phyloP scores from a whole-genome alignment of 176 grass and related monocot genomes.

The Lolium multiflorum region DNA sequence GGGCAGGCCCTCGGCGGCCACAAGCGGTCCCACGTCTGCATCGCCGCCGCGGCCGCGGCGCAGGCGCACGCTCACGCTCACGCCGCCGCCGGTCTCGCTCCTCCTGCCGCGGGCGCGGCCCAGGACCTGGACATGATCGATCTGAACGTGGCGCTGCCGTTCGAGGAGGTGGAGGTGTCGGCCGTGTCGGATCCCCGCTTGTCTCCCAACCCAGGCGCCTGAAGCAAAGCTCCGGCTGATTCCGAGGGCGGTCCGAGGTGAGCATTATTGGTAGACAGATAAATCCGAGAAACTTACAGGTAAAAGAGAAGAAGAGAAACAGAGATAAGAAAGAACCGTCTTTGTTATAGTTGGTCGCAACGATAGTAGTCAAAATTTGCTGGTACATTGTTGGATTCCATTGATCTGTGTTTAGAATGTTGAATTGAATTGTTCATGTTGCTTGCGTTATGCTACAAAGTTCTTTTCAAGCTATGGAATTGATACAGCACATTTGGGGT shows the following conservation, averaged over 20 bases:
- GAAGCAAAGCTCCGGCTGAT: constrained; percentile 19
- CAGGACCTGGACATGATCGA: constrained; percentile 52
- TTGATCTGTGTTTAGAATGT: constrained; percentile 42
- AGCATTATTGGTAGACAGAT: constrained; percentile 33
- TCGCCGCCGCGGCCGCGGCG: constrained; percentile 5
- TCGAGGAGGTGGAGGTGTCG: constrained; percentile 65
- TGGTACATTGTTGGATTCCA: constrained; percentile 25
- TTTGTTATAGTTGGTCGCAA: constrained; percentile 26
- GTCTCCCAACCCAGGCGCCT: constrained; percentile 34
- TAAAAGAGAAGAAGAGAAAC: not conserved
- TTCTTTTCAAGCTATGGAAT: constrained; percentile 5
- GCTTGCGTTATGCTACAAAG: not conserved
- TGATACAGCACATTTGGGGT: not conserved
- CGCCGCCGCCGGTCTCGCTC: too few relatives aligned
- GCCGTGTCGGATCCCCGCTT: constrained; percentile 58
- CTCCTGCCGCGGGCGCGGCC: too few relatives aligned
- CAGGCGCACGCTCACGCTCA: too few relatives aligned
- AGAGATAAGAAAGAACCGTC: constrained; percentile 1
- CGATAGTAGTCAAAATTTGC: constrained; percentile 16
- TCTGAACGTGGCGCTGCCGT: constrained; percentile 64
- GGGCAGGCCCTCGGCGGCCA: constrained; percentile 83
- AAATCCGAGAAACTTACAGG: constrained; percentile 42
- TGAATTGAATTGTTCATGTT: constrained; percentile 25
- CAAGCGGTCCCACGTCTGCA: constrained; percentile 64
- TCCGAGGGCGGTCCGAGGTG: constrained; percentile 37